These are phyloP conservation scores for Cicer yamashitae DNA, from an alignment of 306 rosid species.

Conservation along the genomic window DNA sequence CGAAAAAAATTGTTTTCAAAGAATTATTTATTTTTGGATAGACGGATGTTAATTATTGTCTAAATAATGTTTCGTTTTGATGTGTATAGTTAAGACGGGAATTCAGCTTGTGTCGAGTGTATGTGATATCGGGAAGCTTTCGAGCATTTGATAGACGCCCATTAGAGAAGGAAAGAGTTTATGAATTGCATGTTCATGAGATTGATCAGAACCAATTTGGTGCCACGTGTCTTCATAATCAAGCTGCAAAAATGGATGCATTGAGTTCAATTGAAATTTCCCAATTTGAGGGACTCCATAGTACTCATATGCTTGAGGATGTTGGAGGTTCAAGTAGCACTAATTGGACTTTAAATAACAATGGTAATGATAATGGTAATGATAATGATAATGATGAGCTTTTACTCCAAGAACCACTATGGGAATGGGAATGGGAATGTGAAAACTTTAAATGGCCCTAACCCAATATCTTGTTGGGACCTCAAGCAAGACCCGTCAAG, in stretches of 20 bases:
- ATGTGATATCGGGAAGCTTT: slow-evolving; percentile 74
- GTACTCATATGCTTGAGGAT: slow-evolving; percentile 11
- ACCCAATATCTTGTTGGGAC: slow-evolving; percentile 28
- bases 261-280: slow-evolving; percentile 46
- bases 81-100: slow-evolving; percentile 70
- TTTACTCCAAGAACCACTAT: slow-evolving; percentile 47
- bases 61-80: no score
- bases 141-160: slow-evolving; percentile 91
- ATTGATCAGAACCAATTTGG: slow-evolving; percentile 37
- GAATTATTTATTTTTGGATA: no score
- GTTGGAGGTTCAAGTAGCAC: slow-evolving; percentile 42
- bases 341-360: slow-evolving; percentile 43
- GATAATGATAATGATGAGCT: slow-evolving; percentile 20
- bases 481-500: slow-evolving; percentile 19
- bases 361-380: neutral
- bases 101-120: slow-evolving; percentile 83
- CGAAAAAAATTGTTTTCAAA: no score
- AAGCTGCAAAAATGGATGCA: slow-evolving; percentile 26
- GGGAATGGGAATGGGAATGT: slow-evolving; percentile 78
- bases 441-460: slow-evolving; percentile 55
- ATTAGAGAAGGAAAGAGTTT: slow-evolving; percentile 19
- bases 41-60: no score
- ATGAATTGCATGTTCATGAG: slow-evolving; percentile 11
- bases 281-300: slow-evolving; percentile 6
- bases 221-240: neutral